Conservation (phyloP, 768 basidiomycete species). For the Rhizopogon vesiculosus region DNA sequence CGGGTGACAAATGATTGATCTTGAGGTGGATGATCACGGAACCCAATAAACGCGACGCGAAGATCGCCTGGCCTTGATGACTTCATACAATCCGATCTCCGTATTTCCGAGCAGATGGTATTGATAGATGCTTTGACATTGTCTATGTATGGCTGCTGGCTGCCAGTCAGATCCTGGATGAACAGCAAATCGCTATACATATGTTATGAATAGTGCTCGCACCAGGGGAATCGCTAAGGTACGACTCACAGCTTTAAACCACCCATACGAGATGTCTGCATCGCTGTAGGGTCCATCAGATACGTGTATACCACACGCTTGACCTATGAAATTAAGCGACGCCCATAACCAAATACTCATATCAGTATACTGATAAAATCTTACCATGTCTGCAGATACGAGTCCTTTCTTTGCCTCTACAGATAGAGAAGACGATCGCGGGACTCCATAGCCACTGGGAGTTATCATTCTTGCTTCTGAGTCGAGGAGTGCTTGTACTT, state of each 20-base stretch:
- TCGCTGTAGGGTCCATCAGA: neutral
- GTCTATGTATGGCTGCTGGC: constrained; percentile 34
- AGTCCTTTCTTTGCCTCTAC: neutral
- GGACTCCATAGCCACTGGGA: neutral
- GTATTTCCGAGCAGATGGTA: constrained; percentile 33
- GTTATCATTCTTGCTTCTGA: neutral
- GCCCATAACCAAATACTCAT: neutral
- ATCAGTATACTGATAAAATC: neutral
- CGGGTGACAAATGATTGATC: constrained; percentile 42
- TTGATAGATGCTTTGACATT: constrained; percentile 3
- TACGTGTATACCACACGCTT: neutral
- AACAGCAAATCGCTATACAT: constrained; percentile 38
- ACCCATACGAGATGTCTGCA: neutral
- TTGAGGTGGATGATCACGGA: constrained; percentile 47
- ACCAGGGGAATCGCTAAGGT: neutral
- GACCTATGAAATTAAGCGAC: neutral
- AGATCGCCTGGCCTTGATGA: constrained; percentile 35
- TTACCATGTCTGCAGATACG: neutral
- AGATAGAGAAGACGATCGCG: neutral
- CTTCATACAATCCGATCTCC: constrained; percentile 32
- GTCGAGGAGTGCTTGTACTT: neutral
- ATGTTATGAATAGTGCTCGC: neutral
- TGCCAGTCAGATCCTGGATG: constrained; percentile 48
- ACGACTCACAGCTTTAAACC: neutral
- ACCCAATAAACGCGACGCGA: constrained; percentile 43